These are phyloP conservation scores for Entomophthora muscae DNA, from an alignment of 371 early-diverging fungal genomes.

Conservation along the genomic window DNA sequence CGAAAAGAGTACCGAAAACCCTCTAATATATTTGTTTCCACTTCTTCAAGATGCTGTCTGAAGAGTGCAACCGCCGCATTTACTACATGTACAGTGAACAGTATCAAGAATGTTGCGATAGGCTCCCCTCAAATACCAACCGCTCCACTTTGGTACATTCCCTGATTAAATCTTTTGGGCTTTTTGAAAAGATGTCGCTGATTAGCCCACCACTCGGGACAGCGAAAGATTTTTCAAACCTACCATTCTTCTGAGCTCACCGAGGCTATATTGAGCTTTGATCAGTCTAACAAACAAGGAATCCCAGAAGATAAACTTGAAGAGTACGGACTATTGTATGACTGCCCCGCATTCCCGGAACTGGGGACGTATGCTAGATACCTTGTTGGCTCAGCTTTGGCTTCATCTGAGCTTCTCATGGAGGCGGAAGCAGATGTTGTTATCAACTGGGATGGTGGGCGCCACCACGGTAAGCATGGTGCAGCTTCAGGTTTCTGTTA, in stretches of 20 bases:
- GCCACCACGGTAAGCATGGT: conserved; percentile 94
- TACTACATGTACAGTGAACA: background rate
- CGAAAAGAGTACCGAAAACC: too few species aligned
- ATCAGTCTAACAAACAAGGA: background rate
- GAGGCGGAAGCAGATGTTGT: conserved; percentile 71
- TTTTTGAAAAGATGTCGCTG: background rate
- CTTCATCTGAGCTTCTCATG: conserved; percentile 83
- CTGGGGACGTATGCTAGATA: background rate
- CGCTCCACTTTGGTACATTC: background rate
- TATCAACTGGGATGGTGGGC: conserved; percentile 98
- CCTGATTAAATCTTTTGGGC: background rate
- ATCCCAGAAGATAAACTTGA: background rate
- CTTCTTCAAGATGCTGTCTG: too few species aligned
- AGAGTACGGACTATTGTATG: background rate
- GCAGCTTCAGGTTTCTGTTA: conserved; percentile 90
- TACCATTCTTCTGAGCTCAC: background rate
- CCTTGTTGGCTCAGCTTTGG: conserved; percentile 15
- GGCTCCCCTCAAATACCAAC: background rate
- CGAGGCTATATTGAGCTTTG: background rate
- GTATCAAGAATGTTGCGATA: background rate
- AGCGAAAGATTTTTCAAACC: background rate
- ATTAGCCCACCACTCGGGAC: background rate
- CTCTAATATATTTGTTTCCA: too few species aligned
- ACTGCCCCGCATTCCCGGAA: background rate
- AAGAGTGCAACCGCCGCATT: too few species aligned